Base-by-base conservation (phyloP, 495 filamentous ascomycete species). In the Tirmania nivea region DNA sequence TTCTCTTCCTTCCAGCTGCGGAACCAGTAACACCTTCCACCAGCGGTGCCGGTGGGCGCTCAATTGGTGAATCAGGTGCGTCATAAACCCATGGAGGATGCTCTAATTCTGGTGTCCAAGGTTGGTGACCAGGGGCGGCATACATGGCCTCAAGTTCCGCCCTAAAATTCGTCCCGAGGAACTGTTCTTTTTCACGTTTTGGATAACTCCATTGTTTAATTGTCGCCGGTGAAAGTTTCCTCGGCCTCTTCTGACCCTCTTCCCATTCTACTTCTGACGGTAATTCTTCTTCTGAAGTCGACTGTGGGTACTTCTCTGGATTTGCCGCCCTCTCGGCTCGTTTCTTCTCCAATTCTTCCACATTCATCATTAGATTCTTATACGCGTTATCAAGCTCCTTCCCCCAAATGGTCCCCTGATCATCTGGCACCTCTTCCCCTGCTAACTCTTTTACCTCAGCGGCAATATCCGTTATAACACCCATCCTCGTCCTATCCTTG, bases 391-490 rank as follows among this genome's bases (percentile, higher is more conserved):
- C 65, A 60, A 21, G 68, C 71, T 19, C 54, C 52, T n/a, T 42
- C 54, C 34, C 56, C 35, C 52, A 59, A 62, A 0, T 52, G 8
- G 10, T 57, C 49, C 12, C 48, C 42, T 11, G 1, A 2, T 45
- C 39, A 45, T 6, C 3, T 14, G 0, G 17, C 14, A 14, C 12
- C 36, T 61, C 56, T 3, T 55, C 51, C 16, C 63, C 63, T 1
- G 70, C 75, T 45, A 80, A 60, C 53, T 75, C 69, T 11, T 72
- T 65, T 4, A 73, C 59, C 34, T 72, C 67, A 49, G 71, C 72
- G 7, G 69, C 63, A 1, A 81, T 58, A 45, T 87, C 81, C 8
- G 73, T 69, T 14, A 76, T 61, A 1, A 84, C 53, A 1, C 77
- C 63, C 8, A 69, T 49, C 48, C 78, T 78, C 42, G 59, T 69